Percentiles rank a stretch among this genome's conserved stretches.
Evolutionary conservation across 2,329 filamentous ascomycete species (phyloP).

Genomic region (Karstenula rhodostoma): DNA sequence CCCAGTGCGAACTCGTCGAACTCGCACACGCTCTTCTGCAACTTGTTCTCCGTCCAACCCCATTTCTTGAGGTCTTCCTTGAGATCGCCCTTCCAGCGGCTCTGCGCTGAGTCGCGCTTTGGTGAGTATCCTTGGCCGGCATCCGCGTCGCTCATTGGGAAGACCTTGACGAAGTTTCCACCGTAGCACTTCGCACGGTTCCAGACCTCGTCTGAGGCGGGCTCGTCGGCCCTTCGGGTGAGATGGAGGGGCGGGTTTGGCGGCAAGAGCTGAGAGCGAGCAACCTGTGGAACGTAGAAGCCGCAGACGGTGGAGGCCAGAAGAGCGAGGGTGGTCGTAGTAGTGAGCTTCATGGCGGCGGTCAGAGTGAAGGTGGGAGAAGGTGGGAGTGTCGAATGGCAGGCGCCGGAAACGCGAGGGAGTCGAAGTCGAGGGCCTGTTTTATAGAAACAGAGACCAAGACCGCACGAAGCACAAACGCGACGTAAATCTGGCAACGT

Average conservation of each 20-base stretch:
- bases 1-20: slow-evolving; percentile 6
- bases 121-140: background rate
- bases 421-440: background rate
- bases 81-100: slow-evolving; percentile 1
- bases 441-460: background rate
- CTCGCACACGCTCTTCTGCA: slow-evolving; percentile 1
- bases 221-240: background rate
- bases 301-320: background rate
- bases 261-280: background rate
- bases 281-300: no score
- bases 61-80: background rate
- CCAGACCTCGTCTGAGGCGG: slow-evolving; percentile 5
- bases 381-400: background rate
- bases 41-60: slow-evolving; percentile 1
- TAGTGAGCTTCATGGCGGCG: background rate
- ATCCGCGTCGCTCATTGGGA: slow-evolving; percentile 1
- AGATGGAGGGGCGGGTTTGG: background rate
- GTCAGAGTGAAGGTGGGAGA: background rate
- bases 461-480: background rate
- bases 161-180: background rate
- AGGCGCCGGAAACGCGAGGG: background rate
- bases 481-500: background rate
- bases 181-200: background rate
- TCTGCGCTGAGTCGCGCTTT: background rate
- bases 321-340: background rate